These are phyloP conservation scores for Pestalotiopsis fici DNA, from an alignment of 2,329 filamentous ascomycete genomes.

Conservation along the genomic window DNA sequence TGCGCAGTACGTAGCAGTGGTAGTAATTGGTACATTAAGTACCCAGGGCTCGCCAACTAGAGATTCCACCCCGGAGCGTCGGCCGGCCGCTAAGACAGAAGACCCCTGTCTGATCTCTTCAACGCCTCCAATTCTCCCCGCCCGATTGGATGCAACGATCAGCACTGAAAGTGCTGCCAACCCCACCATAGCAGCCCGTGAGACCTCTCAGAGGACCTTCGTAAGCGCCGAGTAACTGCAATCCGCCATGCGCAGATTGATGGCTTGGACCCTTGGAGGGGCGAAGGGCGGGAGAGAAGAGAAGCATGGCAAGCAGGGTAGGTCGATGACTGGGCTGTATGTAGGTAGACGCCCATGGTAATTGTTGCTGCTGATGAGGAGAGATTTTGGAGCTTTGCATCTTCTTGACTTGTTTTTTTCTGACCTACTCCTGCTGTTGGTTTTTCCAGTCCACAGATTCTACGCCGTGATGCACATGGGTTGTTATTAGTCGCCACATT, in stretches of 20 bases:
- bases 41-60: not conserved
- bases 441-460: not conserved
- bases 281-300: not conserved
- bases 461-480: not conserved
- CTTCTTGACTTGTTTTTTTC: not conserved
- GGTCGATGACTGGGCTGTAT: too few relatives aligned
- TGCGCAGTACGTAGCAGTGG: too few relatives aligned
- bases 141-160: constrained; percentile 12
- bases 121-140: not conserved
- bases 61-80: not conserved
- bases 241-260: not conserved
- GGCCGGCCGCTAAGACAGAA: not conserved
- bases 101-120: not conserved
- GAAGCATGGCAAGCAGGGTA: not conserved
- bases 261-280: not conserved
- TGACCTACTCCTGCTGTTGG: not conserved
- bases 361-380: not conserved
- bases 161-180: constrained; percentile 10
- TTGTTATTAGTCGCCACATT: not conserved
- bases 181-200: constrained; percentile 24
- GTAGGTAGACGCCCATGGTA: not conserved
- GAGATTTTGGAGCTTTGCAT: not conserved
- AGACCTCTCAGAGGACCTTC: constrained; percentile 23
- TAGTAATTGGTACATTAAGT: not conserved
- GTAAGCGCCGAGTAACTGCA: constrained; percentile 25